Base-by-base conservation (phyloP, 192 early-diverging fungal species). In the Gaertneriomyces semiglobifer region DNA sequence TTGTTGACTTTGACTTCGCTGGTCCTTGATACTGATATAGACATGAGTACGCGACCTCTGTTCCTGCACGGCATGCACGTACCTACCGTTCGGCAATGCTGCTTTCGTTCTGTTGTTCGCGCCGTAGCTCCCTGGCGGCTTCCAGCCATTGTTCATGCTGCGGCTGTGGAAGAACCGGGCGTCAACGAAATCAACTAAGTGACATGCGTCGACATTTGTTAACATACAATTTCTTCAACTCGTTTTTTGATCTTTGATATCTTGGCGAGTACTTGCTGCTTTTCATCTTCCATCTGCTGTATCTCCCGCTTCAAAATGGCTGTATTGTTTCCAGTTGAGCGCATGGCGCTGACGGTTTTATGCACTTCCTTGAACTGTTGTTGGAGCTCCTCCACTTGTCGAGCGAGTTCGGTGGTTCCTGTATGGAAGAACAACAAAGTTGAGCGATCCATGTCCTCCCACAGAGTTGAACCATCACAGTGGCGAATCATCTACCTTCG, bases 201-300 rank as follows among this genome's bases (percentile, higher is more conserved):
- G 55, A 1, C 11, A 1, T 56, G 12, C 14, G 4, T 19, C 12
- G 14, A 25, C 20, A 2, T 56, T 10, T 40, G 16, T 38, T 11
- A 2, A 69, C 78, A 62, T 71, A 84, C 80, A 12, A 85, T 67
- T 46, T 81, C 74, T 58, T 86, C 72, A n/a, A 85, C 81, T 47
- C 81, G 77, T 62, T 81, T 81, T 55, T 70, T 63, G 46, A 85
- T 69, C 25, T 76, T 74, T 7, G 40, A n/a, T 38, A 86, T 79
- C 47, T 84, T 86, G 55, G 60, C 75, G 45, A 68, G 44, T 44
- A 86, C 78, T 53, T 84, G 84, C 70, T 85, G 82, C 69, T 86
- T 86, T 65, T 86, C 84, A 56, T 86, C 84, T 56, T 86, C 84
- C 77, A 84, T 79, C 58, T 81, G 76, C 68, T 82, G 80, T 45